phyloP scores from a whole-genome alignment of 2,329 filamentous ascomycete genomes.

The Pseudovirgaria hyperparasitica region DNA sequence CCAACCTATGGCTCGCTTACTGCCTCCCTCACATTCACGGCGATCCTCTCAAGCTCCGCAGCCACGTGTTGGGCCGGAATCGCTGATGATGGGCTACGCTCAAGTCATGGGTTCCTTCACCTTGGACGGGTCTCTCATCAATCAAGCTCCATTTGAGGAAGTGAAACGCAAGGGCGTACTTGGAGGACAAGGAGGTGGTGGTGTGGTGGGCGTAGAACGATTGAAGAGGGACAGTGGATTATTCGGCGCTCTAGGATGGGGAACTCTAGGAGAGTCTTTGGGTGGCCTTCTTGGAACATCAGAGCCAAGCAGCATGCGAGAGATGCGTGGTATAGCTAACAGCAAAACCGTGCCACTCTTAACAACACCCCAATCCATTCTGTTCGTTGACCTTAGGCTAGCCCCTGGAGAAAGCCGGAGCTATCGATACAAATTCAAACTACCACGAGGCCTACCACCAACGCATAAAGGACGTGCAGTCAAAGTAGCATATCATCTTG shows the following conservation, averaged over 20 bases:
- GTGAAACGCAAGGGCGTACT: conserved; percentile 91
- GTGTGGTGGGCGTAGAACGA: conserved; percentile 69
- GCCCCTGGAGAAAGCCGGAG: conserved; percentile 78
- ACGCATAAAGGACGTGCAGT: conserved; percentile 85
- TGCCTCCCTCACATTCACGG: conserved; percentile 23
- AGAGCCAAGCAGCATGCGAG: conserved; percentile 85
- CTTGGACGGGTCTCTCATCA: conserved; percentile 81
- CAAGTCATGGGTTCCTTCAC: conserved; percentile 88
- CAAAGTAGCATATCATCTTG: conserved; percentile 82
- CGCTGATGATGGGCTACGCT: conserved; percentile 94
- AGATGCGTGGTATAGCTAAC: conserved; percentile 81
- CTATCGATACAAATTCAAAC: conserved; percentile 73
- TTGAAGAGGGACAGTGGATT: conserved; percentile 66
- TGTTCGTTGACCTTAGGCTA: conserved; percentile 87
- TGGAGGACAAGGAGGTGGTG: conserved; percentile 68
- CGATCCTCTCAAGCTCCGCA: conserved; percentile 20
- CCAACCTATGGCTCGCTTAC: conserved; percentile 35
- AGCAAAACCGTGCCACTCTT: conserved; percentile 80
- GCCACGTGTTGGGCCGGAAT: conserved; percentile 46
- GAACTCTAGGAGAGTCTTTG: conserved; percentile 73
- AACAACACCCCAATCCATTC: conserved; percentile 87
- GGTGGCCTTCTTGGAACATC: conserved; percentile 75
- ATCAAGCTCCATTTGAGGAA: conserved; percentile 81
- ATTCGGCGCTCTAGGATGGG: conserved; percentile 76
- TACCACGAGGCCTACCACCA: conserved; percentile 83